phyloP scores from a whole-genome alignment of 768 basidiomycete genomes.

The Podaxis mareebaensis region DNA sequence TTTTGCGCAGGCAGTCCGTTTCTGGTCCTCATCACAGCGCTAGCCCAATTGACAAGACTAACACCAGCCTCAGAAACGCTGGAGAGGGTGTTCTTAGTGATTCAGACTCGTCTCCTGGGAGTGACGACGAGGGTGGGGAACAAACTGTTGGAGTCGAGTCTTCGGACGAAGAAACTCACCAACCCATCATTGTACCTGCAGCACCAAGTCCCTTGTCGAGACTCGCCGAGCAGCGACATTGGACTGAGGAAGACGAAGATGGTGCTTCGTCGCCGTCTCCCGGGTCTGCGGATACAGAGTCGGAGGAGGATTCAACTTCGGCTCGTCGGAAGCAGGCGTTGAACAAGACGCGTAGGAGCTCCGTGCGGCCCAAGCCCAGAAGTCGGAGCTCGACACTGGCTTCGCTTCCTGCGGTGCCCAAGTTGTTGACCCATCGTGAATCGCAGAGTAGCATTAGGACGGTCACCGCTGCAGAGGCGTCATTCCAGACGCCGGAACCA shows the following conservation, averaged over 20 bases:
- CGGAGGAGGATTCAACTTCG: conserved; percentile 34
- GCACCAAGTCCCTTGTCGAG: conserved; percentile 69
- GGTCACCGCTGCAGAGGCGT: conserved; percentile 57
- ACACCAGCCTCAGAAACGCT: conserved; percentile 55
- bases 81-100: conserved; percentile 81
- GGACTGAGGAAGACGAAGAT: conserved; percentile 52
- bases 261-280: conserved; percentile 63
- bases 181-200: not conserved
- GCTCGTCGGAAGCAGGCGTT: conserved; percentile 30
- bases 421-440: conserved; percentile 42
- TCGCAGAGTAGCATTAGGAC: conserved; percentile 74
- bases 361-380: conserved; percentile 38
- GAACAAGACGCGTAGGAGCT: conserved; percentile 32
- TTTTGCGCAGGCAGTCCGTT: conserved; percentile 48
- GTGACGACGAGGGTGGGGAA: conserved; percentile 30
- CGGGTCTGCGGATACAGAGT: conserved; percentile 65
- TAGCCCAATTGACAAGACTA: conserved; percentile 39
- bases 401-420: conserved; percentile 46
- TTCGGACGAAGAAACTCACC: conserved; percentile 35
- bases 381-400: conserved; percentile 73
- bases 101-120: conserved; percentile 62
- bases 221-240: conserved; percentile 51
- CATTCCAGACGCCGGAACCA: conserved; percentile 30
- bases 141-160: conserved; percentile 28
- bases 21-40: conserved; percentile 34